phyloP scores from a whole-genome alignment of 2,329 filamentous ascomycete species.

The Xylaria multiplex region DNA sequence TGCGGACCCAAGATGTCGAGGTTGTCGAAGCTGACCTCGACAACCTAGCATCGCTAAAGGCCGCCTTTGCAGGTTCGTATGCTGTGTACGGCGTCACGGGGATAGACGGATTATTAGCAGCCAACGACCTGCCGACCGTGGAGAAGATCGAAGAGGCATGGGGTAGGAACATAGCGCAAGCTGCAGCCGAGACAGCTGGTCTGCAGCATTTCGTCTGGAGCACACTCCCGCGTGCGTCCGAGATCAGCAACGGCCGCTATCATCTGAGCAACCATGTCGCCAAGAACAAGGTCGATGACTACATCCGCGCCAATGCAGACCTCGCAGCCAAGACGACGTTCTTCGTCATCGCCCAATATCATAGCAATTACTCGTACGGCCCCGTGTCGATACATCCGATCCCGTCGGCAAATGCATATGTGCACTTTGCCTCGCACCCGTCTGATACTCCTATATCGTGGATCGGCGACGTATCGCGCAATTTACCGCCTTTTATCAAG shows the following conservation, averaged over 20 bases:
- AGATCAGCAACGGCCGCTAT: constrained; percentile 29
- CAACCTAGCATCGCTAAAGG: constrained; percentile 19
- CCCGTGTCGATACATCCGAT: constrained; percentile 27
- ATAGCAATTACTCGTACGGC: constrained; percentile 27
- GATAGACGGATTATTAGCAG: constrained; percentile 5
- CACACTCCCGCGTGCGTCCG: constrained; percentile 23
- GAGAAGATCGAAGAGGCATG: constrained; percentile 15
- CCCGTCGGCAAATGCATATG: constrained; percentile 26
- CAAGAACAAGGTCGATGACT: constrained; percentile 33
- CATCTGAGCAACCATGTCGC: constrained; percentile 12
- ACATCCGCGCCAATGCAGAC: constrained; percentile 26
- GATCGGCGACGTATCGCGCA: constrained; percentile 32
- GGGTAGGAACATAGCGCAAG: constrained; percentile 33
- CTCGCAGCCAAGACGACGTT: constrained; percentile 34
- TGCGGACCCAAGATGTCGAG: constrained; percentile 21
- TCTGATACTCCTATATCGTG: constrained; percentile 26
- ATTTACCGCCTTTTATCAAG: constrained; percentile 28
- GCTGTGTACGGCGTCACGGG: constrained; percentile 34
- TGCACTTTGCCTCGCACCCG: constrained; percentile 34
- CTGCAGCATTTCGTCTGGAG: constrained; percentile 35
- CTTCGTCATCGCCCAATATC: constrained; percentile 27
- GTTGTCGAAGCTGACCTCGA: constrained; percentile 22
- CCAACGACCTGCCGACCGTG: constrained; percentile 6
- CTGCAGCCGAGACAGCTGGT: constrained; percentile 23
- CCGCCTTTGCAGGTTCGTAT: constrained; percentile 29